Conservation (phyloP, 257 asterid genomes). For the Vinca minor region DNA sequence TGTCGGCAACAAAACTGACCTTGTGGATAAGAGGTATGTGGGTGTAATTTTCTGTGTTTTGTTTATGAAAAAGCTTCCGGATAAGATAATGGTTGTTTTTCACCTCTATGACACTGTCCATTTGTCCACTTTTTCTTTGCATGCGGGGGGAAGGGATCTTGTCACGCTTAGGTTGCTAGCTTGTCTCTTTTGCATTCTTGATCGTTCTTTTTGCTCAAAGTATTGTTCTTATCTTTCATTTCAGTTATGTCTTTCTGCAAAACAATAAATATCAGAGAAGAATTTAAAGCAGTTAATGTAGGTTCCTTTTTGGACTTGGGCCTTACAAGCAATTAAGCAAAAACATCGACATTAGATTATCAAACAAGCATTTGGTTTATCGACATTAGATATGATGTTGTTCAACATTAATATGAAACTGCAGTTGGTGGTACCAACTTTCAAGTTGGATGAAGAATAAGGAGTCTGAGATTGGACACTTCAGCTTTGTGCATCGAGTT, state of each 20-base stretch:
- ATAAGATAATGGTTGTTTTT: neutral
- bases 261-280: neutral
- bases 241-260: neutral
- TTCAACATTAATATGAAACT: neutral
- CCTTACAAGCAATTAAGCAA: too few relatives aligned
- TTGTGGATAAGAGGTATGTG: conserved; percentile 74
- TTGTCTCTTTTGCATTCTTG: neutral
- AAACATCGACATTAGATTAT: neutral
- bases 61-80: neutral
- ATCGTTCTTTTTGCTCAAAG: too few relatives aligned
- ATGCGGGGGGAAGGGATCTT: neutral
- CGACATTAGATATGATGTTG: neutral
- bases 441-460: neutral
- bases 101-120: too few relatives aligned
- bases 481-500: neutral
- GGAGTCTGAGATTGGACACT: neutral
- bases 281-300: too few relatives aligned
- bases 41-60: too few relatives aligned
- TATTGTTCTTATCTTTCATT: too few relatives aligned
- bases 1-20: conserved; percentile 90
- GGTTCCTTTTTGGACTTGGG: too few relatives aligned
- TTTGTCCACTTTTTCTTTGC: neutral
- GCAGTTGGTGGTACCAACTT: neutral
- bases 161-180: neutral
- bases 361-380: neutral